Conservation (phyloP, 257 asterid genomes). For the Plantago major region DNA sequence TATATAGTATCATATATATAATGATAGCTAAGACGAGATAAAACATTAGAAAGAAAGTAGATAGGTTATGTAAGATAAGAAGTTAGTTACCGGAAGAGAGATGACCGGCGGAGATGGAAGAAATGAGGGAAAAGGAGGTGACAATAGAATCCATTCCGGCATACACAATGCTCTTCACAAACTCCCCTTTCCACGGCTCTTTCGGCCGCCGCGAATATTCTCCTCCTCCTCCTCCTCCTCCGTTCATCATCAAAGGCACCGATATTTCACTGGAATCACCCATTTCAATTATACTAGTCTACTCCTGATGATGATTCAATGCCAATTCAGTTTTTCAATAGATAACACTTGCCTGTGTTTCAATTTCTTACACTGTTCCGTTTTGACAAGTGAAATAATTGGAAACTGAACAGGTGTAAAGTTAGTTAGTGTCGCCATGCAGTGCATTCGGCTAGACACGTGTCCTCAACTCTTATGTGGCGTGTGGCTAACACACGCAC, state of each 20-base stretch:
- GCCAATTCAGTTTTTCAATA: no score
- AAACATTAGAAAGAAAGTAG: neutral
- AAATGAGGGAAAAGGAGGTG: constrained; percentile 66
- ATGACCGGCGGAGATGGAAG: constrained; percentile 77
- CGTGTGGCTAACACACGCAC: constrained; percentile 26
- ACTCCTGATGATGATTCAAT: no score
- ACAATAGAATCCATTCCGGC: constrained; percentile 68
- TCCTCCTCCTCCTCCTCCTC: neutral
- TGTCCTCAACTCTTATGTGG: constrained; percentile 17
- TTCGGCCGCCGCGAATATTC: constrained; percentile 37
- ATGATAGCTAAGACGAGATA: no score
- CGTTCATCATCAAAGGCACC: no score
- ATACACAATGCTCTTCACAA: constrained; percentile 62
- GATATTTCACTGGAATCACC: no score
- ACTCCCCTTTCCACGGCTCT: constrained; percentile 67
- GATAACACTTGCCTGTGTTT: no score
- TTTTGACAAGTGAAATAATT: no score
- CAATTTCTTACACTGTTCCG: no score
- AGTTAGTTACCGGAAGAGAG: constrained; percentile 53
- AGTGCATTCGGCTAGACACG: constrained; percentile 20
- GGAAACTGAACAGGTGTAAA: no score
- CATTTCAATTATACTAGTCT: no score
- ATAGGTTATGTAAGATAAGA: neutral
- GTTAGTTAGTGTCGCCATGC: constrained; percentile 32
- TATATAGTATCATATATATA: no score